Evolutionary conservation across 1,284 basidiomycete genomes (phyloP), one percentile per base, ranked within the genome.

Genomic region (Ceratobasidium theobromae): DNA sequence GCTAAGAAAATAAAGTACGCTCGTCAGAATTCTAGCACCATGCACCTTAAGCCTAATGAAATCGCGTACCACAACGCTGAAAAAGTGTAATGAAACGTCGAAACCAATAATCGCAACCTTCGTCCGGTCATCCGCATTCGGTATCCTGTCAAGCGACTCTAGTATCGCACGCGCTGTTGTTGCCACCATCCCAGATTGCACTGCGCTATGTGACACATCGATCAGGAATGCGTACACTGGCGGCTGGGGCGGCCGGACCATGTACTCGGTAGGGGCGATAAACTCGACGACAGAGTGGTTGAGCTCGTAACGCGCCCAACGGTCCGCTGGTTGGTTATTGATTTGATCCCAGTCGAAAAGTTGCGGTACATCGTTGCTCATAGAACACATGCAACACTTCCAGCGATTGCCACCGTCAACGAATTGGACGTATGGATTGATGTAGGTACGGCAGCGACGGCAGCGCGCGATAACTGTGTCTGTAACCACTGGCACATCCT

Each of bases 331-430:
- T 77, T 66, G 62, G 48, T 97, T 98, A 71, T 87, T 88, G 67
- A 83, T 85, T 75, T 95, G 92, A 77, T 99, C 93, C 95, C 96
- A 99, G 77, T 99, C 97, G 75, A 99, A 99, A 64, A 62, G 30
- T 75, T 98, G 95, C 6, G 97, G 97, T 0, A 99, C 96, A 77
- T 99, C 97, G 77, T 99, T 99, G 67, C 92, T 92, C 84, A 99
- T 88, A 73, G 91, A 93, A 78, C 97, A 99, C 93, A 99, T 95
- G 80, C 94, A 98, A 77, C 97, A 99, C 76, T 97, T 93, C 97
- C 97, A 88, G 81, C 95, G 86, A 77, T 95, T 95, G 33, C 97
- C 97, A 69, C 95, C 95, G 75, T 99, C 97, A 74, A 98, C 94
- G 76, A 99, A 99, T 72, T 95, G 93, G 43, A 98, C 95, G 75